A percentile compares a stretch with the other conserved stretches of the same genome.
phyloP scores from a whole-genome alignment of 2,329 filamentous ascomycete genomes.

The Talaromyces piceae region DNA sequence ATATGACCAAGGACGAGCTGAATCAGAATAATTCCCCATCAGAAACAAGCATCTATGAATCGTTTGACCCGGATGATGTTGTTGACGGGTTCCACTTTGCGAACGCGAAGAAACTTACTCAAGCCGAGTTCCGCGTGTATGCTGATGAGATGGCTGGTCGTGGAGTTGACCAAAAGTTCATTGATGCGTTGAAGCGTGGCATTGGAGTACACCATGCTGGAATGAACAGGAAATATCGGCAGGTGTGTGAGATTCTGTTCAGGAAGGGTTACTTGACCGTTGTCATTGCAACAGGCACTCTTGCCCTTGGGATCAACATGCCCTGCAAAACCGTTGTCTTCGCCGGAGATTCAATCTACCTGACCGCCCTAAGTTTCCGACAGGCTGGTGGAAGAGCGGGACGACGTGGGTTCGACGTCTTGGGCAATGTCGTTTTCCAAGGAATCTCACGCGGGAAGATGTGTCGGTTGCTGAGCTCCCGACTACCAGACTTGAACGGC shows the following conservation, averaged over 20 bases:
- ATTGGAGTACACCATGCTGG: constrained; percentile 72
- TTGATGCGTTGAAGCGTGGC: constrained; percentile 57
- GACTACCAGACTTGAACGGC: constrained; percentile 64
- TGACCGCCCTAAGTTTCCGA: constrained; percentile 68
- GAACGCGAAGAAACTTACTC: not conserved
- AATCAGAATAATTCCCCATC: constrained; percentile 49
- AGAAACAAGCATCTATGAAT: constrained; percentile 53
- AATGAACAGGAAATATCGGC: constrained; percentile 70
- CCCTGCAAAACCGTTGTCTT: constrained; percentile 78
- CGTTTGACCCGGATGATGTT: constrained; percentile 60
- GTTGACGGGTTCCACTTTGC: constrained; percentile 21
- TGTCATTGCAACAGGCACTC: constrained; percentile 67
- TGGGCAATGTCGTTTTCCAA: constrained; percentile 76
- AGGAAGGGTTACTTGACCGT: constrained; percentile 63
- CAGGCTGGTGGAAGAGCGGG: constrained; percentile 72
- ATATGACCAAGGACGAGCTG: constrained; percentile 47
- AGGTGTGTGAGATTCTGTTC: constrained; percentile 54
- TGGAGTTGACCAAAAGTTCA: constrained; percentile 29
- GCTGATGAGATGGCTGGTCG: not conserved
- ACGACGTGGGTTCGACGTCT: constrained; percentile 69
- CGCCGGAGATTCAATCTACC: constrained; percentile 61
- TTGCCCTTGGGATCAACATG: constrained; percentile 75
- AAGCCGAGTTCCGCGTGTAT: not conserved
- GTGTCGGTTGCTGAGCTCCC: constrained; percentile 62
- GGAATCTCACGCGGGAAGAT: constrained; percentile 55